These are phyloP conservation scores for Beta corolliflora DNA, from an alignment of 179 eudicot species.

Conservation along the genomic window DNA sequence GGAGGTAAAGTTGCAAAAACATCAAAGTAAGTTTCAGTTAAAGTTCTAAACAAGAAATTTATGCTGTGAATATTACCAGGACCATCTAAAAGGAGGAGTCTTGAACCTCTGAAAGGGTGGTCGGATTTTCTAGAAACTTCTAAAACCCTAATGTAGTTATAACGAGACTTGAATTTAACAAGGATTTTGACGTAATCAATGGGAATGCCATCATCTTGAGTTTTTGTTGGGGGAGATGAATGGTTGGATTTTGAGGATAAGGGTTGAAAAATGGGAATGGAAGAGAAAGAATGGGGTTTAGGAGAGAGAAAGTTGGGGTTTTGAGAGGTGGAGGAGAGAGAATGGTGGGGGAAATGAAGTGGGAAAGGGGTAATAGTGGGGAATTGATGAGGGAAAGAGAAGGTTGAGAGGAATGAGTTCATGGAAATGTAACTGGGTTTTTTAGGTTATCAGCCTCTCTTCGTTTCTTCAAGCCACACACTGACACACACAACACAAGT, in stretches of 20 bases:
- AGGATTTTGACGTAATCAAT: conserved; percentile 60
- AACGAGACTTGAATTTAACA: conserved; percentile 66
- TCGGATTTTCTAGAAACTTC: conserved; percentile 67
- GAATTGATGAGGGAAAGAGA: conserved; percentile 2
- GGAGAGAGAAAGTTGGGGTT: conserved; percentile 22
- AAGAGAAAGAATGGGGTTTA: background rate
- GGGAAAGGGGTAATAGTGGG: conserved; percentile 4
- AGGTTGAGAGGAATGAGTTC: conserved; percentile 21
- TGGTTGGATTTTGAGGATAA: conserved; percentile 27
- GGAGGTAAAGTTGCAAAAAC: conserved; percentile 85
- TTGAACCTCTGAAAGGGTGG: conserved; percentile 79
- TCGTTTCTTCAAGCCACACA: background rate
- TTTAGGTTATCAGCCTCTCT: background rate
- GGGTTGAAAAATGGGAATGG: conserved; percentile 5
- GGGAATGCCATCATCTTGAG: conserved; percentile 66
- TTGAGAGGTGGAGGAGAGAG: conserved; percentile 11
- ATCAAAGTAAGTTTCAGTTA: conserved; percentile 79
- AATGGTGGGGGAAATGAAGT: conserved; percentile 5
- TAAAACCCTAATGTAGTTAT: conserved; percentile 73
- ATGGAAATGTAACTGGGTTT: conserved; percentile 16
- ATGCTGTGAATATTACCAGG: conserved; percentile 95
- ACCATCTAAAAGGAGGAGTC: conserved; percentile 75
- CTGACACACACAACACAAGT: background rate
- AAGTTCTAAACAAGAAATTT: conserved; percentile 43
- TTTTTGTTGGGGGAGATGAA: conserved; percentile 14